A percentile compares a stretch with the other conserved stretches of the same genome.
Conservation (phyloP, 805 yeast genomes). For the Blastobotrys terrestris region DNA sequence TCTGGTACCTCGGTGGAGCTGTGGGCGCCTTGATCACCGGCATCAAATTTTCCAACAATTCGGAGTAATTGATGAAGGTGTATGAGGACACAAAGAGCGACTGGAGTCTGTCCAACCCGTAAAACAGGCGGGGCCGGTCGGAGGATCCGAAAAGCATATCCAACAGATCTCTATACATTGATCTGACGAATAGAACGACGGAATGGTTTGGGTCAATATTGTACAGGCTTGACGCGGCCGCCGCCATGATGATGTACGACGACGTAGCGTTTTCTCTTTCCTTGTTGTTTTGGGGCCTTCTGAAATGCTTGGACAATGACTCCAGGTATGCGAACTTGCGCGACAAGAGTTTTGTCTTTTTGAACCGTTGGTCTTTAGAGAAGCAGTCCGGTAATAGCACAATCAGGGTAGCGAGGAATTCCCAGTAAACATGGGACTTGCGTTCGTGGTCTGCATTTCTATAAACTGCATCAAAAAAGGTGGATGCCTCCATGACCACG, state of each 20-base stretch:
- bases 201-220: constrained; percentile 8
- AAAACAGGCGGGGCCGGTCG: constrained; percentile 5
- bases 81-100: constrained; percentile 13
- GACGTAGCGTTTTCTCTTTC: constrained; percentile 8
- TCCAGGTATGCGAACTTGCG: not conserved
- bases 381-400: constrained; percentile 6
- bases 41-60: constrained; percentile 11
- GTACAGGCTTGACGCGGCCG: constrained; percentile 16
- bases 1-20: constrained; percentile 8
- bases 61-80: constrained; percentile 8
- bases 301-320: not conserved
- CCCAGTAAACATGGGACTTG: constrained; percentile 10
- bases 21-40: constrained; percentile 6
- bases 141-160: constrained; percentile 9
- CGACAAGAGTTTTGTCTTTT: not conserved
- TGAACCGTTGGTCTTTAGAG: not conserved
- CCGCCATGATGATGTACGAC: constrained; percentile 11
- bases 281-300: not conserved
- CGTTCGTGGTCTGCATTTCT: constrained; percentile 4
- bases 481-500: not conserved
- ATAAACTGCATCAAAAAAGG: constrained; percentile 1
- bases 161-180: constrained; percentile 10
- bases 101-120: constrained; percentile 12
- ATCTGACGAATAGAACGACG: constrained; percentile 6
- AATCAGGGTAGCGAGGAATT: constrained; percentile 10